Evolutionary conservation across 2,329 filamentous ascomycete species (phyloP).

Genomic region (Dactylellina cionopaga): DNA sequence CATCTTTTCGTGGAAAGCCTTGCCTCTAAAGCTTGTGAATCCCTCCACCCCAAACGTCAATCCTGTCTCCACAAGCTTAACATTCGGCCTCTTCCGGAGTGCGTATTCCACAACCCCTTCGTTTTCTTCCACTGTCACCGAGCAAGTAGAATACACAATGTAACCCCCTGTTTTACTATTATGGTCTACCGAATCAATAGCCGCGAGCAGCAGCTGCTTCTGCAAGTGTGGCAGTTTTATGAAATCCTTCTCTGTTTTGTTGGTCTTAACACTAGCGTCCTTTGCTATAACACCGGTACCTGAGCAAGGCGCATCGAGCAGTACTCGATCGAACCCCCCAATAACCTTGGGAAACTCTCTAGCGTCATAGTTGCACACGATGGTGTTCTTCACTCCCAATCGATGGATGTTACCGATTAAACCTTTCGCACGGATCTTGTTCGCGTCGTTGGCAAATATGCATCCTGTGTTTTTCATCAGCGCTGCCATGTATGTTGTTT

Average conservation of each 20-base stretch:
- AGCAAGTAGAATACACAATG: constrained; percentile 96
- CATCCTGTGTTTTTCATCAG: constrained; percentile 97
- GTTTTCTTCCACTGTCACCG: constrained; percentile 91
- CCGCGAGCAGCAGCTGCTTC: constrained; percentile 90
- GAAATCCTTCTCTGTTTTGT: constrained; percentile 96
- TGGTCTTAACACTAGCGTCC: constrained; percentile 95
- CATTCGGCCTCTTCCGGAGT: constrained; percentile 88
- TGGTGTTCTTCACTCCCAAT: constrained; percentile 88
- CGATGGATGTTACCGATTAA: constrained; percentile 98
- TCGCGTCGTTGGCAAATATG: constrained; percentile 96
- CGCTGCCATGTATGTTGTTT: constrained; percentile 95
- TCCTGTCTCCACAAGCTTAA: constrained; percentile 90
- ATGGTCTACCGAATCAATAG: constrained; percentile 95
- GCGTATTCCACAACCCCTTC: constrained; percentile 95
- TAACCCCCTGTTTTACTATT: constrained; percentile 91
- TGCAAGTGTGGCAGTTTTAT: constrained; percentile 91
- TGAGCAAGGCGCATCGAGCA: constrained; percentile 94
- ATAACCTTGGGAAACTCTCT: constrained; percentile 93
- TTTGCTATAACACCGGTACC: constrained; percentile 98
- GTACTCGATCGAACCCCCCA: constrained; percentile 92
- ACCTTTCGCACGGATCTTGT: constrained; percentile 92
- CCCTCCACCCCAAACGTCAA: constrained; percentile 91
- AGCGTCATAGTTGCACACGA: constrained; percentile 95
- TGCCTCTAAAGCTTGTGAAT: constrained; percentile 89
- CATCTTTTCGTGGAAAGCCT: constrained; percentile 87